Percentiles rank a stretch among this genome's conserved stretches.
These are phyloP conservation scores for Pythium insidiosum DNA, from an alignment of 352 stramenopile species.

Conservation along the genomic window DNA sequence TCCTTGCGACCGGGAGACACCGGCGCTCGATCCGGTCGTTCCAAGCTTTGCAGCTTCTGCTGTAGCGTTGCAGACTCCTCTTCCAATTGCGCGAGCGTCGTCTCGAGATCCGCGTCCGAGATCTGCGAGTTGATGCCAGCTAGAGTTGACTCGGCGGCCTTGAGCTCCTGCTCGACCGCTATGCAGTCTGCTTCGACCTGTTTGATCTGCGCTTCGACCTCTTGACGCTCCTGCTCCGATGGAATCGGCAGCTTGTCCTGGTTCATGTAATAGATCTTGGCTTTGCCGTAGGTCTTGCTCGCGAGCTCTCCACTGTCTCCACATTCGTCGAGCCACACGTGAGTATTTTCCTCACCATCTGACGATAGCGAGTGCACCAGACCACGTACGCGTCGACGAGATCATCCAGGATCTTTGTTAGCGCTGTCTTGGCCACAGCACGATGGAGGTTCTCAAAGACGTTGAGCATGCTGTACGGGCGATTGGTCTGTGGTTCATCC, in stretches of 20 bases:
- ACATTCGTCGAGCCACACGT: too few species aligned
- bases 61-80: constrained; percentile 28
- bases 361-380: too few species aligned
- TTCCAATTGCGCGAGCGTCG: constrained; percentile 29
- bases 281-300: constrained; percentile 74
- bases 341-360: too few species aligned
- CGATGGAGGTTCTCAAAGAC: constrained; percentile 82
- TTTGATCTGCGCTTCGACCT: constrained; percentile 51
- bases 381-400: constrained; percentile 41
- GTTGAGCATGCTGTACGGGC: constrained; percentile 79
- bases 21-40: constrained; percentile 25
- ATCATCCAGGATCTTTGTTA: constrained; percentile 72
- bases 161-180: constrained; percentile 44
- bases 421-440: constrained; percentile 54
- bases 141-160: constrained; percentile 33
- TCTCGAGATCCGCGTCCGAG: constrained; percentile 55
- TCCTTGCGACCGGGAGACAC: constrained; percentile 60
- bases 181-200: constrained; percentile 32
- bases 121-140: constrained; percentile 48
- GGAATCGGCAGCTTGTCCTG: constrained; percentile 55
- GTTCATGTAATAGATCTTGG: constrained; percentile 82
- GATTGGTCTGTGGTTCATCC: constrained; percentile 41
- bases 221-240: constrained; percentile 28
- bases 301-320: constrained; percentile 41
- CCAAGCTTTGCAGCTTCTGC: constrained; percentile 38